These are phyloP conservation scores for Fusarium compactum DNA, from an alignment of 2,329 filamentous ascomycete genomes.

Conservation along the genomic window DNA sequence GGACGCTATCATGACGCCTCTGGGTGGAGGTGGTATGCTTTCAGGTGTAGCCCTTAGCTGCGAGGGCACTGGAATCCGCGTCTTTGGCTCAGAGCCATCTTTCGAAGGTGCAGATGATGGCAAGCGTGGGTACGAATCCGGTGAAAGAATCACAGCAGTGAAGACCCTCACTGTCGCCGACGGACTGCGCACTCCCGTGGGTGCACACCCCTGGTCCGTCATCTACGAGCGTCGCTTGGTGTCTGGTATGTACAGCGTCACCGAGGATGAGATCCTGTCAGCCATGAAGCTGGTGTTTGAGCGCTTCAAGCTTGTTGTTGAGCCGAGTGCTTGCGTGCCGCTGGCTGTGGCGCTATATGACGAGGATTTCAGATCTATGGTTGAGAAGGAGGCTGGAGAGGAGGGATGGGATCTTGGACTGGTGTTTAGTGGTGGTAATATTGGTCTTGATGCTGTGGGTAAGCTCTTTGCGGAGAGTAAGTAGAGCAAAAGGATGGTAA, in stretches of 20 bases:
- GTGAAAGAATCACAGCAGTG: conserved; percentile 74
- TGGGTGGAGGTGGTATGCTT: conserved; percentile 90
- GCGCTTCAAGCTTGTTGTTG: conserved; percentile 89
- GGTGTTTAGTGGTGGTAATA: conserved; percentile 71
- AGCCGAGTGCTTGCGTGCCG: conserved; percentile 88
- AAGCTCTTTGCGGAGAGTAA: conserved; percentile 58
- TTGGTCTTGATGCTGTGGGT: conserved; percentile 65
- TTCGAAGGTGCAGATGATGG: conserved; percentile 89
- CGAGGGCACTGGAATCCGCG: conserved; percentile 75
- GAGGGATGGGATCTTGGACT: conserved; percentile 79
- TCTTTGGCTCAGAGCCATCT: conserved; percentile 89
- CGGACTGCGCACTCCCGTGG: conserved; percentile 86
- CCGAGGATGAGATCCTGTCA: conserved; percentile 82
- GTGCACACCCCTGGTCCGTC: conserved; percentile 79
- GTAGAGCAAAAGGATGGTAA: background rate
- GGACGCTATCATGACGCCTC: conserved; percentile 82
- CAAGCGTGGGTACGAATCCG: conserved; percentile 74
- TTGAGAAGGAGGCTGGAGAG: conserved; percentile 76
- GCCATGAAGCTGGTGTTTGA: conserved; percentile 85
- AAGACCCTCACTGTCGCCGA: conserved; percentile 87
- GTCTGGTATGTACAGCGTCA: conserved; percentile 76
- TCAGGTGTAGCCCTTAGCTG: conserved; percentile 84
- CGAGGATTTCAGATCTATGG: conserved; percentile 80
- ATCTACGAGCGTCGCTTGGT: conserved; percentile 81
- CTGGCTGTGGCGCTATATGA: conserved; percentile 86